These are phyloP conservation scores for Pulicaria dysenterica DNA, from an alignment of 129 eudicot genomes.

Conservation along the genomic window DNA sequence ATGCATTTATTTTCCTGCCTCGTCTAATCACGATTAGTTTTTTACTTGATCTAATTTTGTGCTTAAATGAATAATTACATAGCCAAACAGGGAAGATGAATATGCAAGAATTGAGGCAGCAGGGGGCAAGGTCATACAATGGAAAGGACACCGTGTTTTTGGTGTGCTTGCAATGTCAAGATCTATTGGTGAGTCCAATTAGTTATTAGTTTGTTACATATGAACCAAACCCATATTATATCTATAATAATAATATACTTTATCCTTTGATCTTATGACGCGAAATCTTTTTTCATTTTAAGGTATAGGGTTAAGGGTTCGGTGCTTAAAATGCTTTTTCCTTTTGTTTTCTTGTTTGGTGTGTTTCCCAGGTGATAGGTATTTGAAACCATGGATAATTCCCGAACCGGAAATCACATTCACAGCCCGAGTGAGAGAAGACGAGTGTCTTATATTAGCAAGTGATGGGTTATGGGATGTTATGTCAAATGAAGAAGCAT, in stretches of 20 bases:
- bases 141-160: conserved; percentile 94
- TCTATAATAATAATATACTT: too few relatives aligned
- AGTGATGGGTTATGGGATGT: conserved; percentile 94
- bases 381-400: conserved; percentile 76
- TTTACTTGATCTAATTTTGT: conserved; percentile 19
- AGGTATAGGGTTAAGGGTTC: conserved; percentile 50
- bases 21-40: neutral
- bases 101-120: conserved; percentile 85
- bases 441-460: conserved; percentile 76
- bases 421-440: conserved; percentile 71
- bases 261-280: too few relatives aligned
- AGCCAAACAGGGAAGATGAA: conserved; percentile 96
- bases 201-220: too few relatives aligned
- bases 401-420: conserved; percentile 78
- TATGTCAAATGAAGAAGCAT: conserved; percentile 76
- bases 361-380: conserved; percentile 67
- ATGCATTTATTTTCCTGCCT: neutral
- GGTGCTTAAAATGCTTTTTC: neutral
- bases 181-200: conserved; percentile 70
- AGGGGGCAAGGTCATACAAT: conserved; percentile 87
- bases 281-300: conserved; percentile 33
- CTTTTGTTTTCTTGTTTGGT: neutral
- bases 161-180: conserved; percentile 98
- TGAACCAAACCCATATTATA: too few relatives aligned
- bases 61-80: conserved; percentile 7